These are phyloP conservation scores for Ganoderma meredithae DNA, from an alignment of 1,284 basidiomycete genomes.

Conservation along the genomic window DNA sequence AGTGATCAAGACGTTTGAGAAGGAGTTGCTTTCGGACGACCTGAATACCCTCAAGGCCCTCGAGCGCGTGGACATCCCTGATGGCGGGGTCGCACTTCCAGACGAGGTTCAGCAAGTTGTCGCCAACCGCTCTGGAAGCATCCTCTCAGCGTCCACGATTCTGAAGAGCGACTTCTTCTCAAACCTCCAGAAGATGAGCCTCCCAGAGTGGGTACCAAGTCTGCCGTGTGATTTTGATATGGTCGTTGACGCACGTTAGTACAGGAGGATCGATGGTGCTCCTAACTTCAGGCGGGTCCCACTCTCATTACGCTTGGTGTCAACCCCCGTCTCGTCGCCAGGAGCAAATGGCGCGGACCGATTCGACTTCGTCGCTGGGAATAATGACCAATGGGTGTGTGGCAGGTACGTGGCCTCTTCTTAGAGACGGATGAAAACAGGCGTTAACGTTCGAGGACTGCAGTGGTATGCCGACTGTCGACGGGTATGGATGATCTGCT, in stretches of 20 bases:
- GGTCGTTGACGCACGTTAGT: background rate
- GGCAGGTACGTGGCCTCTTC: slow-evolving; percentile 67
- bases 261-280: slow-evolving; percentile 89
- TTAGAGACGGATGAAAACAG: background rate
- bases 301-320: slow-evolving; percentile 59
- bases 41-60: slow-evolving; percentile 87
- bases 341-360: slow-evolving; percentile 36
- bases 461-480: slow-evolving; percentile 88
- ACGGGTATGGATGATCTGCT: slow-evolving; percentile 64
- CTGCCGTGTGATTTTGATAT: background rate
- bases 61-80: slow-evolving; percentile 72
- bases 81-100: slow-evolving; percentile 81
- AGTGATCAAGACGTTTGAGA: slow-evolving; percentile 97
- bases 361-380: slow-evolving; percentile 47
- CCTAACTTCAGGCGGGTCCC: slow-evolving; percentile 91
- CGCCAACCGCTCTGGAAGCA: slow-evolving; percentile 83
- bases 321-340: slow-evolving; percentile 41
- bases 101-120: slow-evolving; percentile 92
- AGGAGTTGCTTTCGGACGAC: slow-evolving; percentile 86
- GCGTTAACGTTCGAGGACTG: slow-evolving; percentile 5
- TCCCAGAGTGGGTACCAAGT: slow-evolving; percentile 77
- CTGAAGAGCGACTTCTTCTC: slow-evolving; percentile 98
- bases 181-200: slow-evolving; percentile 93
- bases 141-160: slow-evolving; percentile 93
- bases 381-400: slow-evolving; percentile 75